Conservation (phyloP, 2,329 filamentous ascomycete species). For the Aspergillus ibericus region DNA sequence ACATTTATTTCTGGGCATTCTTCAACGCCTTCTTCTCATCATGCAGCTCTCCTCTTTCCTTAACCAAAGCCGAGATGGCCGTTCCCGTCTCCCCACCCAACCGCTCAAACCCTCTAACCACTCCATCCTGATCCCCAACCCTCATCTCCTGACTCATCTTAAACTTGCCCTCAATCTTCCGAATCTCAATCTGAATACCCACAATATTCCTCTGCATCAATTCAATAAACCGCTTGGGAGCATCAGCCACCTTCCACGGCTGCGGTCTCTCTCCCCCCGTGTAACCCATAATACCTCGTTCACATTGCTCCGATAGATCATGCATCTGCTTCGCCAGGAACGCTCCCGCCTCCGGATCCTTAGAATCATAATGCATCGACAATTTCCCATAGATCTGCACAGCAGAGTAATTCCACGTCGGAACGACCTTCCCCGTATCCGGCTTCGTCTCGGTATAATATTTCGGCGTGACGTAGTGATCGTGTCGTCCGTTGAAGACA, state of each 20-base stretch:
- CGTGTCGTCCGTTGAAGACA: not conserved
- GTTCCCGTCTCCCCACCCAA: slow-evolving; percentile 16
- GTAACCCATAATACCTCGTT: not conserved
- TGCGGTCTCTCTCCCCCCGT: not conserved
- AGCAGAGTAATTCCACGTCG: not conserved
- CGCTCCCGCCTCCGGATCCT: not conserved
- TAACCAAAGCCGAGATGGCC: not conserved
- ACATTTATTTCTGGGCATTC: no score
- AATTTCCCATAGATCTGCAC: not conserved
- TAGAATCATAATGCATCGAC: not conserved
- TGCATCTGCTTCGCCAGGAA: not conserved
- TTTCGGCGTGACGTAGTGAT: not conserved
- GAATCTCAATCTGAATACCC: slow-evolving; percentile 60
- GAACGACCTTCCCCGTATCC: not conserved
- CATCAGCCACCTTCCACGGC: not conserved
- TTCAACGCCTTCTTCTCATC: no score
- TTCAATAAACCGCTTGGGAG: slow-evolving; percentile 56
- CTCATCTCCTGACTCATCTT: slow-evolving; percentile 67
- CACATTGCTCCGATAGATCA: not conserved
- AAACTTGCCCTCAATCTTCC: slow-evolving; percentile 60
- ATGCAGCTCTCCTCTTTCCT: no score
- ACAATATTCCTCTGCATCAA: slow-evolving; percentile 60
- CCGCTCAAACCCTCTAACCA: not conserved
- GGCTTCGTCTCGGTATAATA: not conserved
- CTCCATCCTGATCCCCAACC: slow-evolving; percentile 42